Evolutionary conservation across 2,329 filamentous ascomycete species (phyloP).

Genomic region (Cephalotrichum gorgonifer): DNA sequence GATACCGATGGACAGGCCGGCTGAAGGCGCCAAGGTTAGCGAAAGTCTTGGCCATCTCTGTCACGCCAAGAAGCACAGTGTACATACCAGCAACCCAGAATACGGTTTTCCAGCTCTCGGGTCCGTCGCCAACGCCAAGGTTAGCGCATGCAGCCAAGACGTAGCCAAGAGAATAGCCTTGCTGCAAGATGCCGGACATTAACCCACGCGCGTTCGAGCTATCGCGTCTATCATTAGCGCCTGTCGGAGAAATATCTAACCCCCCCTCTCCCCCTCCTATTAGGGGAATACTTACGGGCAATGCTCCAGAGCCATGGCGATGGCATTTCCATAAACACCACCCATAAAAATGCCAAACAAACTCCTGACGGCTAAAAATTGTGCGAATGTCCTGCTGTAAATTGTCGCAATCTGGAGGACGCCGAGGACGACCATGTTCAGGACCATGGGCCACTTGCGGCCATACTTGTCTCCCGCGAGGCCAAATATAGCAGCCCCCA

Average conservation of each 20-base stretch:
- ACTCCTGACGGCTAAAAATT: slow-evolving; percentile 62
- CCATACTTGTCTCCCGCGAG: slow-evolving; percentile 70
- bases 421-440: slow-evolving; percentile 66
- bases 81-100: slow-evolving; percentile 43
- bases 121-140: neutral
- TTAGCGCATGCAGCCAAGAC: neutral
- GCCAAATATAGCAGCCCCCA: slow-evolving; percentile 69
- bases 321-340: slow-evolving; percentile 68
- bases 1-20: slow-evolving; percentile 67
- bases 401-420: slow-evolving; percentile 58
- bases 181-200: slow-evolving; percentile 67
- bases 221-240: too few relatives aligned
- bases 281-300: slow-evolving; percentile 32
- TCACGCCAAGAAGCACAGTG: too few relatives aligned
- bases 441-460: slow-evolving; percentile 74
- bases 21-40: slow-evolving; percentile 78
- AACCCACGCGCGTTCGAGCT: slow-evolving; percentile 53
- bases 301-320: slow-evolving; percentile 69
- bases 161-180: slow-evolving; percentile 34
- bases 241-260: too few relatives aligned
- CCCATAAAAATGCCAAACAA: slow-evolving; percentile 78
- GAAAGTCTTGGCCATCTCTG: too few relatives aligned
- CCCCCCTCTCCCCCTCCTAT: too few relatives aligned
- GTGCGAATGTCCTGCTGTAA: slow-evolving; percentile 59
- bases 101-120: neutral